phyloP scores from a whole-genome alignment of 2,329 filamentous ascomycete species.

The Aspergillus candidus region DNA sequence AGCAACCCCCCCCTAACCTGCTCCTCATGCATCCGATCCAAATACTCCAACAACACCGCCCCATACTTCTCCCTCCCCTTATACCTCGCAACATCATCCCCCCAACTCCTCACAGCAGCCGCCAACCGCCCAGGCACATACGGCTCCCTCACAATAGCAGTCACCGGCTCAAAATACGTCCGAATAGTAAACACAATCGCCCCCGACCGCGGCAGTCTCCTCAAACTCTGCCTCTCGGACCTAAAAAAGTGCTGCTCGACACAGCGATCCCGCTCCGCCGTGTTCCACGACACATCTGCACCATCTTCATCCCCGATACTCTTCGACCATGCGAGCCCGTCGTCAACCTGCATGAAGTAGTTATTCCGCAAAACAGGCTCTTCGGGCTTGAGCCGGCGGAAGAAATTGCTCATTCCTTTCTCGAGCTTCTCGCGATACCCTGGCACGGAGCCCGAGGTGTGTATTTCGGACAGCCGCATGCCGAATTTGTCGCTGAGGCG shows the following conservation, averaged over 20 bases:
- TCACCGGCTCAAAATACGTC: conserved; percentile 71
- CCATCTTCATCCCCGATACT: conserved; percentile 70
- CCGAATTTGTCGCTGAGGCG: conserved; percentile 72
- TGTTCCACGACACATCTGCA: conserved; percentile 62
- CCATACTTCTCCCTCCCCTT: conserved; percentile 72
- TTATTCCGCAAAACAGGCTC: conserved; percentile 66
- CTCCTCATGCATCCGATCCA: conserved; percentile 67
- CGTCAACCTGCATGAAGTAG: conserved; percentile 85
- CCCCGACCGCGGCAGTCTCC: conserved; percentile 54
- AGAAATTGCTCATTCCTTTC: conserved; percentile 76
- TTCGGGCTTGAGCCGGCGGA: conserved; percentile 63
- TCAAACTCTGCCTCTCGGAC: conserved; percentile 65
- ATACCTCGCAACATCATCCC: conserved; percentile 67
- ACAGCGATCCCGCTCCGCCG: conserved; percentile 66
- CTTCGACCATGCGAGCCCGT: conserved; percentile 66
- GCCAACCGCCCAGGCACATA: conserved; percentile 74
- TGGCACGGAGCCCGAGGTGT: conserved; percentile 70
- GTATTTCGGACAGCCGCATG: conserved; percentile 73
- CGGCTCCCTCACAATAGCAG: conserved; percentile 61
- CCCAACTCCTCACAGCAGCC: conserved; percentile 75
- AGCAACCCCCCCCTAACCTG: conserved; percentile 64
- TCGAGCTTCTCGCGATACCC: conserved; percentile 66
- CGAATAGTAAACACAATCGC: conserved; percentile 68
- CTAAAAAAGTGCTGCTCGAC: conserved; percentile 71
- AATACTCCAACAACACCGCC: conserved; percentile 66